Evolutionary conservation across 2,329 filamentous ascomycete genomes (phyloP), one percentile per base, ranked within the genome.

Genomic region (Fusarium sp.): DNA sequence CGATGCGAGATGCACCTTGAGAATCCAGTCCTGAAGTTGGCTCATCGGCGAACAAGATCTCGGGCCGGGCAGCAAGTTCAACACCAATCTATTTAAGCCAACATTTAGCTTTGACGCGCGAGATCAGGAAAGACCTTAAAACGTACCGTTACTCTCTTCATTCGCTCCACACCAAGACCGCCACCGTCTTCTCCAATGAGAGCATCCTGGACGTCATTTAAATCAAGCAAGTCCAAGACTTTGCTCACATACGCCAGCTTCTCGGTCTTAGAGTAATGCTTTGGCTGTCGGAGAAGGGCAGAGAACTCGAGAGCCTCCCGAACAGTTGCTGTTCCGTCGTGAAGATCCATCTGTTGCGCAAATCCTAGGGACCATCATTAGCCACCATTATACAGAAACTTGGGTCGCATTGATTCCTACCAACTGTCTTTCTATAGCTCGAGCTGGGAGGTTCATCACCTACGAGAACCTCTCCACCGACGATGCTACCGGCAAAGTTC

Each of bases 111-210:
- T 49, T 8, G 11, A 49, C 7, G 11, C 5, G 13, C 4, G 15
- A 7, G 10, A 20, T 35, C 4, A 4, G 12, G 17, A 6, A 15
- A 14, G 15, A 2, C 2, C 6, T 3, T 38, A n/a, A 10, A n/a
- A 39, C 36, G 6, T 5, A 55, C 51, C 10, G 36, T 55, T 26
- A 55, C 36, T 31, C 51, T 39, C 11, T 55, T 55, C 14, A 55
- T 36, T 10, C 51, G 35, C 20, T 55, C 51, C 17, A 55, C 51
- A 28, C 36, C 36, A 17, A 55, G 51, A 28, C 51, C 51, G 2
- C 51, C 15, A 11, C 36, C 51, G 17, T 55, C 51, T n/a, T 55
- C 51, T 18, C 51, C 51, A 8, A 55, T 31, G 2, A 55, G 35
- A 17, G 51, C 36, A 39, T 55, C 26, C 15, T 55, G 20, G 4